These are phyloP conservation scores for Anisodus acutangulus DNA, from an alignment of 257 asterid genomes.

Conservation along the genomic window DNA sequence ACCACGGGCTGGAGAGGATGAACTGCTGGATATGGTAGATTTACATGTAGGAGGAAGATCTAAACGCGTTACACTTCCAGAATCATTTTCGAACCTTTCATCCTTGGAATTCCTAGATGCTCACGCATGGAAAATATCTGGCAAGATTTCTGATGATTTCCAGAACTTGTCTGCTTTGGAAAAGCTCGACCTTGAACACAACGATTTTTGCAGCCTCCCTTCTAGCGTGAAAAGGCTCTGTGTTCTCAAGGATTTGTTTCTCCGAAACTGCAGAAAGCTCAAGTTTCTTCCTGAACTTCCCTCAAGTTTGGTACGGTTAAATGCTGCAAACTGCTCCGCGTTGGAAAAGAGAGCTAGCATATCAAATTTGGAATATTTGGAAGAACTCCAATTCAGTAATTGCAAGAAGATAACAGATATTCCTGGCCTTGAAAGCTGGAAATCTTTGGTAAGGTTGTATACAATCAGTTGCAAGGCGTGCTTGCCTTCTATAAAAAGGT, in stretches of 20 bases:
- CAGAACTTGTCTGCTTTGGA: conserved; percentile 37
- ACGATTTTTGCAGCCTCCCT: conserved; percentile 42
- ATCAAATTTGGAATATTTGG: background rate
- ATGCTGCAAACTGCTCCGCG: conserved; percentile 32
- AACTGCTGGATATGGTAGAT: background rate
- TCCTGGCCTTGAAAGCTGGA: conserved; percentile 41
- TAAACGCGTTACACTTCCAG: conserved; percentile 36
- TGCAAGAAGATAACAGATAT: conserved; percentile 26
- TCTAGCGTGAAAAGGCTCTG: conserved; percentile 35
- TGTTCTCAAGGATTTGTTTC: background rate
- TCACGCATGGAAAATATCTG: conserved; percentile 42
- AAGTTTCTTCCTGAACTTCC: conserved; percentile 28
- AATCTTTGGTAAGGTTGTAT: conserved; percentile 40
- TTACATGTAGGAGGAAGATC: background rate
- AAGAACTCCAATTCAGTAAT: background rate
- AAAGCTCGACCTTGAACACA: conserved; percentile 34
- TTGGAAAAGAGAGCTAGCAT: background rate
- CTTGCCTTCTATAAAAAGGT: conserved; percentile 26
- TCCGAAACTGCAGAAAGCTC: conserved; percentile 25
- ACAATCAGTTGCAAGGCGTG: conserved; percentile 36
- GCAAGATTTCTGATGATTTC: conserved; percentile 40
- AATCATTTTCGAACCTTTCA: conserved; percentile 42
- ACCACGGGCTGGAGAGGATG: background rate
- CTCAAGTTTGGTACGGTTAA: conserved; percentile 13
- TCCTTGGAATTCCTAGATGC: conserved; percentile 38